Conservation (phyloP, 139 green algal species). For the Ulvella scutata region DNA sequence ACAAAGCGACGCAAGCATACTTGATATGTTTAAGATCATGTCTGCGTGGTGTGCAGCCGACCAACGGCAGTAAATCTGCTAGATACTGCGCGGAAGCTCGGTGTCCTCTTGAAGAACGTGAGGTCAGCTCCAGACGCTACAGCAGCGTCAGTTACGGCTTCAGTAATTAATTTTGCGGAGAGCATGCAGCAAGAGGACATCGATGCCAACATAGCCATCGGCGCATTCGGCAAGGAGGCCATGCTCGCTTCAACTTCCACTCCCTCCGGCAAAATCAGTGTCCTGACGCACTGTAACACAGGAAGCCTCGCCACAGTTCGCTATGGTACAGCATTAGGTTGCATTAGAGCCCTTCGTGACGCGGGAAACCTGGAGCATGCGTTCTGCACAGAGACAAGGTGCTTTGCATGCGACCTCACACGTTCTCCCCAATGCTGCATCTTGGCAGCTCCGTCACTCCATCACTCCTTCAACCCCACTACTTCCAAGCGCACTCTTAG, state of each 20-base stretch:
- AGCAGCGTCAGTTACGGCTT: conserved; percentile 23
- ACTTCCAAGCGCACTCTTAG: too few relatives aligned
- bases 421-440: too few relatives aligned
- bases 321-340: conserved; percentile 85
- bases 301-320: conserved; percentile 80
- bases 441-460: neutral
- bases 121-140: conserved; percentile 18
- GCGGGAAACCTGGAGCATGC: conserved; percentile 56
- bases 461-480: neutral
- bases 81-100: conserved; percentile 54
- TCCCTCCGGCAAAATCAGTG: conserved; percentile 26
- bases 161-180: conserved; percentile 53
- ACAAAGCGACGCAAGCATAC: neutral
- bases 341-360: conserved; percentile 68
- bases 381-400: conserved; percentile 77
- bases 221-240: conserved; percentile 47
- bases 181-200: conserved; percentile 68
- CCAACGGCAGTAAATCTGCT: conserved; percentile 91
- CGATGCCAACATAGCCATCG: conserved; percentile 65
- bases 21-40: neutral
- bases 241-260: conserved; percentile 35
- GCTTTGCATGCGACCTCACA: too few relatives aligned
- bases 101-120: conserved; percentile 16
- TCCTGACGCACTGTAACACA: conserved; percentile 97
- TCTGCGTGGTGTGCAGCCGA: too few relatives aligned